Conservation (phyloP, 2,329 filamentous ascomycete genomes). For the Furcasterigmium furcatum region DNA sequence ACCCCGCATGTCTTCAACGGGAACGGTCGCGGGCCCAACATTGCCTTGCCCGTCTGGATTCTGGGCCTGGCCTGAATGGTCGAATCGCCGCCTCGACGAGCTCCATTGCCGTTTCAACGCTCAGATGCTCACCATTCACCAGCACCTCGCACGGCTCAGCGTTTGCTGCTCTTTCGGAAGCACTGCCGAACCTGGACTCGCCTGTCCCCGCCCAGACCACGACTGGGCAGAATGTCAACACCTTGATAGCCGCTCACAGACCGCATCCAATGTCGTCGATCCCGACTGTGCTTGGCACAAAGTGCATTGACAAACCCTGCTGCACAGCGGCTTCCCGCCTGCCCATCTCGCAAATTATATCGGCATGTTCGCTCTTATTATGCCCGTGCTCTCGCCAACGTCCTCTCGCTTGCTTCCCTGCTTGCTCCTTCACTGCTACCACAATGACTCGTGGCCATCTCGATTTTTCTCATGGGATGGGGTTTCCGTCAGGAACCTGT, state of each 20-base stretch:
- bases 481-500: neutral
- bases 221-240: too few species aligned
- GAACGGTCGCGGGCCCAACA: too few species aligned
- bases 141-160: neutral
- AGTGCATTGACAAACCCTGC: neutral
- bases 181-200: neutral
- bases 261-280: neutral
- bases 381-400: too few species aligned
- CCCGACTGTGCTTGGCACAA: neutral
- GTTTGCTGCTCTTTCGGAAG: neutral
- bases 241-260: neutral
- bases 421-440: neutral
- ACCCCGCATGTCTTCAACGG: too few species aligned
- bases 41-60: too few species aligned
- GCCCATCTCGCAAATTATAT: too few species aligned
- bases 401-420: too few species aligned
- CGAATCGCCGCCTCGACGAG: neutral
- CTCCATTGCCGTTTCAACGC: neutral
- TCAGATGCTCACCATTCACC: neutral
- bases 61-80: too few species aligned
- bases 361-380: too few species aligned
- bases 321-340: too few species aligned
- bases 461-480: neutral
- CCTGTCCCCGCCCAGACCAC: too few species aligned
- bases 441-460: neutral